phyloP scores from a whole-genome alignment of 768 basidiomycete species.

The Phylloporus sp. region DNA sequence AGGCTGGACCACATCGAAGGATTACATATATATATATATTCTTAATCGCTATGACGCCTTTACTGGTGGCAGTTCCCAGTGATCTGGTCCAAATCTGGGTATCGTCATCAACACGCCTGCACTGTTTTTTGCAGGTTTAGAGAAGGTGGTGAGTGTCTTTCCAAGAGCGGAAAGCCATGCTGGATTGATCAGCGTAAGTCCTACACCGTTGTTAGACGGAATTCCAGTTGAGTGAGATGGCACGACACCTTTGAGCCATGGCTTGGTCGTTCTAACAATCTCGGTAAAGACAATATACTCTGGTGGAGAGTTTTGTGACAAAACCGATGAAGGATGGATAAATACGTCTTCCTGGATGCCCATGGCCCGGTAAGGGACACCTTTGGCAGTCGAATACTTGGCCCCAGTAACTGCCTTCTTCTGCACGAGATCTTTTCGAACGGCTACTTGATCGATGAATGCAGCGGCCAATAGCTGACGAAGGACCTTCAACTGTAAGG shows the following conservation, averaged over 20 bases:
- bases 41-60: conserved; percentile 23
- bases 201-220: conserved; percentile 34
- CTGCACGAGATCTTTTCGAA: conserved; percentile 78
- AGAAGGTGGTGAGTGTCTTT: conserved; percentile 82
- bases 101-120: conserved; percentile 66
- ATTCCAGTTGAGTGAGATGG: neutral
- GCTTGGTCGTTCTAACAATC: conserved; percentile 64
- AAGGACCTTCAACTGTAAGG: conserved; percentile 78
- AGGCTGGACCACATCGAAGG: no score
- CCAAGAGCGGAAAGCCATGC: conserved; percentile 83
- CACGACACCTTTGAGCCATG: conserved; percentile 73
- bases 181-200: conserved; percentile 79
- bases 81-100: conserved; percentile 79
- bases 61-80: conserved; percentile 79
- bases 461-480: conserved; percentile 83
- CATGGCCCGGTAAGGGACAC: conserved; percentile 77
- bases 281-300: conserved; percentile 86
- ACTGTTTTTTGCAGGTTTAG: conserved; percentile 72
- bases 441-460: conserved; percentile 93
- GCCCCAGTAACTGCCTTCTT: conserved; percentile 52
- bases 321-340: conserved; percentile 85
- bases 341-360: conserved; percentile 84
- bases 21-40: conserved; percentile 13
- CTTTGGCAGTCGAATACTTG: conserved; percentile 70
- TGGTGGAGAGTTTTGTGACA: conserved; percentile 66